Conservation (phyloP, 441 rosid genomes). For the Adansonia grandidieri region DNA sequence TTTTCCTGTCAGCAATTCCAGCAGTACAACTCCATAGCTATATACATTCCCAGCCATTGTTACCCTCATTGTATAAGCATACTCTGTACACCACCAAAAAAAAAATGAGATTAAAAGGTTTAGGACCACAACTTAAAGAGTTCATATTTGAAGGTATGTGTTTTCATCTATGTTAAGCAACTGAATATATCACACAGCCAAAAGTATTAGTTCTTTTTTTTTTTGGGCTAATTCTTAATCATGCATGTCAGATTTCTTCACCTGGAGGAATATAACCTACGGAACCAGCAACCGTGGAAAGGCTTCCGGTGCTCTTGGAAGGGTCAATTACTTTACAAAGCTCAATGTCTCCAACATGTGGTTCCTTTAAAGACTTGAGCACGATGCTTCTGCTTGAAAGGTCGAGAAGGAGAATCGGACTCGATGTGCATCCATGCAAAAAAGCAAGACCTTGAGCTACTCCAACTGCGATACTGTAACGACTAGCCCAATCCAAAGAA, state of each 20-base stretch:
- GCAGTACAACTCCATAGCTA: slow-evolving; percentile 76
- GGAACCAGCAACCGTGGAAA: slow-evolving; percentile 83
- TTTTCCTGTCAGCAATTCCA: slow-evolving; percentile 84
- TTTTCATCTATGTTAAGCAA: slow-evolving; percentile 10
- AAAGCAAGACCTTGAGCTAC: slow-evolving; percentile 85
- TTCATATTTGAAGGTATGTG: background rate
- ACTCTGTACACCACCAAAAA: slow-evolving; percentile 54
- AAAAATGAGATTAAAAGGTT: slow-evolving; percentile 18
- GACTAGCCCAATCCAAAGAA: slow-evolving; percentile 78
- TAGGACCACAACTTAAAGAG: background rate
- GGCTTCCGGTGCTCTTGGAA: slow-evolving; percentile 80
- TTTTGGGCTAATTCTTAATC: background rate
- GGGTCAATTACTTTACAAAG: slow-evolving; percentile 83
- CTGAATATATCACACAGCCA: background rate
- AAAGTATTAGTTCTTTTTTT: background rate
- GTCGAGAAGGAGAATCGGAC: slow-evolving; percentile 75
- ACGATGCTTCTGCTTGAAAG: slow-evolving; percentile 74
- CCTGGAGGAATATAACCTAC: slow-evolving; percentile 91
- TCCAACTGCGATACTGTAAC: slow-evolving; percentile 80
- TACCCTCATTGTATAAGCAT: slow-evolving; percentile 92
- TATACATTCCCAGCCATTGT: slow-evolving; percentile 83
- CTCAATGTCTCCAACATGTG: slow-evolving; percentile 80
- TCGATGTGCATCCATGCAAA: slow-evolving; percentile 67
- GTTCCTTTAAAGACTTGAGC: slow-evolving; percentile 79
- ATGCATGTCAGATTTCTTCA: slow-evolving; percentile 29